These are phyloP conservation scores for Acorus gramineus DNA, from an alignment of 106 monocot species.

Conservation along the genomic window DNA sequence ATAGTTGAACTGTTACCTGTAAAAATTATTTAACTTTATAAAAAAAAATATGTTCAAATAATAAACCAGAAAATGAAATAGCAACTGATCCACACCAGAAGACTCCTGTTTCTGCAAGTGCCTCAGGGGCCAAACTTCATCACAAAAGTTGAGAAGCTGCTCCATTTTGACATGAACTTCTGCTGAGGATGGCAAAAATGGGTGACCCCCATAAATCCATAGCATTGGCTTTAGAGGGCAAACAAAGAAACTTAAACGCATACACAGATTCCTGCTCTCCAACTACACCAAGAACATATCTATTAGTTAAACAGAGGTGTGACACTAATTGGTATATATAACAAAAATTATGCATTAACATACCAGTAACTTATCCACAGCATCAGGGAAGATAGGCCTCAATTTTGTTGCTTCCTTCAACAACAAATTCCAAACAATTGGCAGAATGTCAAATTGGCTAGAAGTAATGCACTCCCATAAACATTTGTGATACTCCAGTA, in stretches of 20 bases:
- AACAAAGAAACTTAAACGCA: conserved; percentile 18
- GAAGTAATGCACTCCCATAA: conserved; percentile 50
- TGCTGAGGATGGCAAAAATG: conserved; percentile 48
- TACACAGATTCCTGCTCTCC: conserved; percentile 22
- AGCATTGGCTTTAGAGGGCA: conserved; percentile 30
- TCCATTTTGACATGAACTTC: conserved; percentile 37
- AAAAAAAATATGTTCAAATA: conserved; percentile 1
- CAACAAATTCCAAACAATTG: conserved; percentile 49
- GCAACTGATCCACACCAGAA: conserved; percentile 18
- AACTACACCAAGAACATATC: conserved; percentile 20
- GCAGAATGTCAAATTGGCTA: conserved; percentile 21
- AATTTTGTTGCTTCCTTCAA: conserved; percentile 64
- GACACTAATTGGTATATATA: not conserved
- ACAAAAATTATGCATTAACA: not conserved
- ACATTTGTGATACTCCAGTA: conserved; percentile 63
- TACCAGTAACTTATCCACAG: conserved; percentile 40
- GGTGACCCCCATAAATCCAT: conserved; percentile 81
- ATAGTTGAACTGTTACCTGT: conserved; percentile 13
- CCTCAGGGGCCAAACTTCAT: conserved; percentile 40
- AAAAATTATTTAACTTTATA: conserved; percentile 1
- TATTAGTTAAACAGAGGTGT: not conserved
- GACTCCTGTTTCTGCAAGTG: conserved; percentile 9
- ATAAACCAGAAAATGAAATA: not conserved
- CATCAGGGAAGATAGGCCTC: conserved; percentile 29
- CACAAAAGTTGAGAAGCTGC: conserved; percentile 37